Evolutionary conservation across 225 moss, liverwort and hornwort genomes (phyloP).

Genomic region (Asterella californica): DNA sequence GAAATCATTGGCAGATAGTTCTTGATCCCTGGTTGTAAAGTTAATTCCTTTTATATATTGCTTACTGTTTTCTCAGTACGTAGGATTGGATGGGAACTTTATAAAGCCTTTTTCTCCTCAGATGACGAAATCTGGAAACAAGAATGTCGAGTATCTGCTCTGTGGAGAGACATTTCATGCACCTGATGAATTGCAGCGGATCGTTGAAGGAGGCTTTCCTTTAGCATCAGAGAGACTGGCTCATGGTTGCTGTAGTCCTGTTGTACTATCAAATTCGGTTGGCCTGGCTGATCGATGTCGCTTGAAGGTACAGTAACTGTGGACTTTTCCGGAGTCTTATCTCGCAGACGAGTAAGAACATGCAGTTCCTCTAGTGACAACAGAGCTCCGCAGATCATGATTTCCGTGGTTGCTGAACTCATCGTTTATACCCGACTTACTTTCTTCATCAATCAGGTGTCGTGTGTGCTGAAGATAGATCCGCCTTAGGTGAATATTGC

Average conservation of each 20-base stretch:
- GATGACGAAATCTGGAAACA: slow-evolving; percentile 61
- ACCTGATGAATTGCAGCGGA: slow-evolving; percentile 76
- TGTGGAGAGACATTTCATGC: slow-evolving; percentile 87
- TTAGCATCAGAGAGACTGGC: slow-evolving; percentile 45
- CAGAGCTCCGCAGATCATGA: neutral
- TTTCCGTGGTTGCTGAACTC: neutral
- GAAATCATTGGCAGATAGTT: neutral
- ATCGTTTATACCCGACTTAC: neutral
- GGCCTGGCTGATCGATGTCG: slow-evolving; percentile 77
- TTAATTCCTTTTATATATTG: neutral
- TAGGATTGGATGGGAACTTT: neutral
- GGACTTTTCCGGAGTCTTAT: neutral
- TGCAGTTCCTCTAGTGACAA: neutral
- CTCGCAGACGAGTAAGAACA: neutral
- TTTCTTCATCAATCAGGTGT: neutral
- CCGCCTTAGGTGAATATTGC: neutral
- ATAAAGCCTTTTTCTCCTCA: slow-evolving; percentile 26
- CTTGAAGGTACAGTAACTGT: slow-evolving; percentile 71
- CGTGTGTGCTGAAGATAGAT: neutral
- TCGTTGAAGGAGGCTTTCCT: slow-evolving; percentile 92
- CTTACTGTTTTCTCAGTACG: neutral
- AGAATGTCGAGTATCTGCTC: slow-evolving; percentile 78
- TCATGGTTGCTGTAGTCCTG: slow-evolving; percentile 42
- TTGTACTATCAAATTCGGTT: slow-evolving; percentile 84
- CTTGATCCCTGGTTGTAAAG: too few species aligned